A percentile compares a stretch with the other conserved stretches of the same genome.
phyloP scores from a whole-genome alignment of 106 monocot genomes.

The Alisma plantagoaquatica region DNA sequence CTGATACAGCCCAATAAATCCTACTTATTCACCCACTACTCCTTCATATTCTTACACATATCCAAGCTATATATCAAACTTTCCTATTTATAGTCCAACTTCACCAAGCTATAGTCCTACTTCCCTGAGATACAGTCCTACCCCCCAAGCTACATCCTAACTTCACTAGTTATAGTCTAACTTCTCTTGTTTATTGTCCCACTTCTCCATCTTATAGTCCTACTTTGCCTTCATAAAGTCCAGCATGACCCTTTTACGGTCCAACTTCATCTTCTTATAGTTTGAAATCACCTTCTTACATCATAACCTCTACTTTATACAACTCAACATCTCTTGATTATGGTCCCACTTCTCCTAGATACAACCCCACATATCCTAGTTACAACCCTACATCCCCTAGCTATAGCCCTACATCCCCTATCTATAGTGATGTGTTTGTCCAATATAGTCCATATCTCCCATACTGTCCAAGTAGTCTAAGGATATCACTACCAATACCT shows the following conservation, averaged over 20 bases:
- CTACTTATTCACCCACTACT: constrained; percentile 61
- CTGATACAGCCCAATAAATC: constrained; percentile 52
- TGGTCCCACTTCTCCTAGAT: constrained; percentile 54
- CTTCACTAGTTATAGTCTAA: no score
- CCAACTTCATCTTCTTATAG: constrained; percentile 62
- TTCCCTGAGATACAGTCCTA: no score
- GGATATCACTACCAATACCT: constrained; percentile 46
- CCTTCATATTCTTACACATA: constrained; percentile 65
- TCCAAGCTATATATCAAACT: no score
- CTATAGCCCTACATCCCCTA: constrained; percentile 55
- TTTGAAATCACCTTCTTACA: constrained; percentile 55
- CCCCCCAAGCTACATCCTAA: no score
- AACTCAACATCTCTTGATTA: constrained; percentile 51
- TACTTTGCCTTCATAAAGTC: constrained; percentile 61
- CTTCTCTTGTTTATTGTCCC: constrained; percentile 70
- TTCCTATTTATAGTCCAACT: no score
- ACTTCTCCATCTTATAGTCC: constrained; percentile 32
- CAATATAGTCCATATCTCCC: constrained; percentile 48
- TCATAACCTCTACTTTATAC: constrained; percentile 54
- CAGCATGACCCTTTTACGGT: constrained; percentile 49
- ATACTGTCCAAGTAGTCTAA: constrained; percentile 65
- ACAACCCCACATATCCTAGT: constrained; percentile 61
- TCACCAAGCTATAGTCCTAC: no score
- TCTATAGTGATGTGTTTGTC: constrained; percentile 48
- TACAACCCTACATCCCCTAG: constrained; percentile 86